These are phyloP conservation scores for Phaeosphaeriaceae sp. DNA, from an alignment of 2,329 filamentous ascomycete species.

Conservation along the genomic window DNA sequence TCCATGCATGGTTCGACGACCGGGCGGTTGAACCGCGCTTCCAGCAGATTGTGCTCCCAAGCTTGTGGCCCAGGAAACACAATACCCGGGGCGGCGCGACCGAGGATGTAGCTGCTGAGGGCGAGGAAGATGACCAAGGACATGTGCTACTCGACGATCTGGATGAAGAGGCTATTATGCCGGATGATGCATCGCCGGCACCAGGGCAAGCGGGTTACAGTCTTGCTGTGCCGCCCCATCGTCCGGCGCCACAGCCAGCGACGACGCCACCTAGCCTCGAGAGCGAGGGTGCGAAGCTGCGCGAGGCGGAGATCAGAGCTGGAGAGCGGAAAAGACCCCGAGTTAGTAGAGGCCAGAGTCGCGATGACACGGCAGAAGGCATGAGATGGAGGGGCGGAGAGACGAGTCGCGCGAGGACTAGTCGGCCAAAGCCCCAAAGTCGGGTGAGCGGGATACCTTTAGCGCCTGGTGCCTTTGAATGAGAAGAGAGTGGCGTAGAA, in stretches of 20 bases:
- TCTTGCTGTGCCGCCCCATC: neutral
- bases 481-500: neutral
- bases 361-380: conserved; percentile 20
- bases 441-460: conserved; percentile 19
- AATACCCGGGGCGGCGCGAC: conserved; percentile 78
- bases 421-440: neutral
- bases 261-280: conserved; percentile 17
- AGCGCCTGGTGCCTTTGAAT: conserved; percentile 16
- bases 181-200: neutral
- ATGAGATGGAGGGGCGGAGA: conserved; percentile 38
- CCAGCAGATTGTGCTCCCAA: conserved; percentile 84
- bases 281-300: conserved; percentile 45
- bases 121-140: conserved; percentile 45
- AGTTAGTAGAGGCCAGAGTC: neutral
- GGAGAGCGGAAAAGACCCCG: conserved; percentile 29
- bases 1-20: conserved; percentile 89
- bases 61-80: conserved; percentile 82
- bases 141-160: conserved; percentile 18
- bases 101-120: conserved; percentile 41
- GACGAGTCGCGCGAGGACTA: conserved; percentile 4
- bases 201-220: neutral
- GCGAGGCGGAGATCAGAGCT: conserved; percentile 46
- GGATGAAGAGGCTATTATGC: conserved; percentile 12
- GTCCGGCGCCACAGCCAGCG: neutral
- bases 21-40: conserved; percentile 85